Evolutionary conservation across 2,329 filamentous ascomycete genomes (phyloP).

Genomic region (Albophoma yamanashiensis): DNA sequence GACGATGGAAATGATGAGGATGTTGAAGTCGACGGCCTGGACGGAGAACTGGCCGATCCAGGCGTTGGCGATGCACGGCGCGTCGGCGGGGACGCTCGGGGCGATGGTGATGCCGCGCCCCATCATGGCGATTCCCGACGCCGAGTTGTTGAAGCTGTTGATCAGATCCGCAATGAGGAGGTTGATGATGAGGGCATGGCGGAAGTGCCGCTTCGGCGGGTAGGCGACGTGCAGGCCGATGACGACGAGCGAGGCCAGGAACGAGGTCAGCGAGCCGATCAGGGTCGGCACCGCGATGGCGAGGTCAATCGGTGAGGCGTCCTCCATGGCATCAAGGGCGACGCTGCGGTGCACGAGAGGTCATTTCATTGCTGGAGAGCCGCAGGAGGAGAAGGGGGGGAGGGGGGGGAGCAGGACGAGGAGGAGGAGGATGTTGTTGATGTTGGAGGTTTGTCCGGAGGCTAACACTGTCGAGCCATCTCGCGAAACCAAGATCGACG

Average conservation of each 20-base stretch:
- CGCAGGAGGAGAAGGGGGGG: not conserved
- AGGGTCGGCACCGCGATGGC: constrained; percentile 2
- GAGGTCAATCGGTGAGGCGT: not conserved
- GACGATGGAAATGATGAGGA: constrained; percentile 31
- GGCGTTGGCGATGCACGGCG: constrained; percentile 28
- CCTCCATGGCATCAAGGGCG: not conserved
- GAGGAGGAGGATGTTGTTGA: too few relatives aligned
- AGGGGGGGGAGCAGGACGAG: too few relatives aligned
- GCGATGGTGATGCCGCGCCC: constrained; percentile 13
- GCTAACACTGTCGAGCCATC: too few relatives aligned
- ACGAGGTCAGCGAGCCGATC: constrained; percentile 5
- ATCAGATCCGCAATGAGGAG: constrained; percentile 22
- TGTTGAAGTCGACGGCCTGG: constrained; percentile 30
- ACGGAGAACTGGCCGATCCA: constrained; percentile 34
- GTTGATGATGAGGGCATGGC: constrained; percentile 8
- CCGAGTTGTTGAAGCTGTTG: constrained; percentile 29
- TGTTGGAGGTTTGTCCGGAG: too few relatives aligned
- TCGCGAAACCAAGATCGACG: not conserved
- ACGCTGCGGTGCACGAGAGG: not conserved
- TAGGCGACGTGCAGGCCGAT: constrained; percentile 1
- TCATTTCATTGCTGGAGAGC: not conserved
- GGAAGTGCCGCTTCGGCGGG: constrained; percentile 6
- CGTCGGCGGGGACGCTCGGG: constrained; percentile 9
- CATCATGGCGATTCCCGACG: constrained; percentile 26
- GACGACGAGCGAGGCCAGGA: constrained; percentile 1